Evolutionary conservation across 345 rosid genomes (phyloP), one percentile per base, ranked within the genome.

Genomic region (Salix dunnii): DNA sequence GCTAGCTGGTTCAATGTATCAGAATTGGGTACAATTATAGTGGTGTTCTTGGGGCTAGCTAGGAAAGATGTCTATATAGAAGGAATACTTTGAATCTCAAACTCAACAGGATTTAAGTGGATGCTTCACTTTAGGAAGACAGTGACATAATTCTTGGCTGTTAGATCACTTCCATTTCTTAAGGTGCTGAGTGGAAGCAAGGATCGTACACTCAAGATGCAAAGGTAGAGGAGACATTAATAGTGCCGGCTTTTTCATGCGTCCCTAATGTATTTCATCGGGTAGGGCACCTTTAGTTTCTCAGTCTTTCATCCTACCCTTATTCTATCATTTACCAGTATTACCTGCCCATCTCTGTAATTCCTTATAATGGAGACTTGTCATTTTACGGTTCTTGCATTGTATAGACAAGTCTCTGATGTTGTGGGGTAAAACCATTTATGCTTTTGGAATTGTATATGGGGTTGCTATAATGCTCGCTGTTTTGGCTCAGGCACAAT

Each of bases 81-180:
- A 20, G 60, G 7, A 51, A 51, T 61, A 5, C 67, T 58, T 72
- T 35, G 76, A 38, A 73, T 73, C 40, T 62, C 25, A 64, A 36
- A 74, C 60, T 28, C n/a, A 75, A 18, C 21, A 25, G 43, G 46
- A 11, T 27, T 42, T 17, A 31, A 55, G 73, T 68, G 72, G 68
- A 76, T 68, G 73, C 77, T 67, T 72, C 77, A 10, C 77, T 78
- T 67, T 73, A 55, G 68, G 27, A 67, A 28, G 72, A 73, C 81
- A 68, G 14, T 42, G 74, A 23, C 68, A 73, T 73, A 42, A 74
- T 60, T 10, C 58, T 42, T n/a, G 61, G 64, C 77, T 73, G 16
- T 73, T 28, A 64, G 55, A 73, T 42, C 17, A 13, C 33, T 43
- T 51, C 70, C 55, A 49, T 77, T 35, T 12, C 17, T 66, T 25